Evolutionary conservation across 2,329 filamentous ascomycete genomes (phyloP).

Genomic region (Pestalotiopsis fici): DNA sequence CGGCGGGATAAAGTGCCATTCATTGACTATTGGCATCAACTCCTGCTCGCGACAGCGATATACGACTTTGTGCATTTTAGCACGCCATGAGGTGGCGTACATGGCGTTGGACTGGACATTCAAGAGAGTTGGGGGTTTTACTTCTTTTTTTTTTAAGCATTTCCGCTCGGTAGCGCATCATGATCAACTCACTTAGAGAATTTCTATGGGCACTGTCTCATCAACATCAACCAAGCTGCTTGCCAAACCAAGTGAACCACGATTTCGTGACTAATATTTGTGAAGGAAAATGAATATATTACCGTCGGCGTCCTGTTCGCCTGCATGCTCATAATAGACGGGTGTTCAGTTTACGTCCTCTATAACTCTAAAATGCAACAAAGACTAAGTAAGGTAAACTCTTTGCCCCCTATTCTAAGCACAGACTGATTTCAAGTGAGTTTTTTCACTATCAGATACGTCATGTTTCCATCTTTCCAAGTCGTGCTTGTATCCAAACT

Average conservation of each 20-base stretch:
- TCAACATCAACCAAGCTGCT: neutral
- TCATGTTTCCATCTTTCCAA: too few relatives aligned
- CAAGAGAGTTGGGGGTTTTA: neutral
- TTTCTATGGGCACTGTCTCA: neutral
- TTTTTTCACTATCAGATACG: too few relatives aligned
- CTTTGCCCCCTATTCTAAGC: too few relatives aligned
- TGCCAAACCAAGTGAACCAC: neutral
- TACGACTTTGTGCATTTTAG: neutral
- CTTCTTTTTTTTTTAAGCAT: constrained; percentile 1
- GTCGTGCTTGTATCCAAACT: too few relatives aligned
- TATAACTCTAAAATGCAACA: too few relatives aligned
- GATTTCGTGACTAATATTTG: too few relatives aligned
- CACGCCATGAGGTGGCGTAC: neutral
- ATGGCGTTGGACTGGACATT: neutral
- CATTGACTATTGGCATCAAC: neutral
- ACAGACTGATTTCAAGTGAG: too few relatives aligned
- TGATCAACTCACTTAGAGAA: neutral
- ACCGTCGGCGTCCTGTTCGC: too few relatives aligned
- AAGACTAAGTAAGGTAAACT: too few relatives aligned
- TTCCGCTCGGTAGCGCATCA: constrained; percentile 2
- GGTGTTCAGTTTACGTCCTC: too few relatives aligned
- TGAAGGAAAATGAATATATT: too few relatives aligned
- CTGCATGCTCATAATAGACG: too few relatives aligned
- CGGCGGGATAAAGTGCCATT: neutral
- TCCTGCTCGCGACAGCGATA: neutral